A percentile compares a stretch with the other conserved stretches of the same genome.
Conservation (phyloP, 371 early-diverging fungal genomes). For the Nematocida minor region DNA sequence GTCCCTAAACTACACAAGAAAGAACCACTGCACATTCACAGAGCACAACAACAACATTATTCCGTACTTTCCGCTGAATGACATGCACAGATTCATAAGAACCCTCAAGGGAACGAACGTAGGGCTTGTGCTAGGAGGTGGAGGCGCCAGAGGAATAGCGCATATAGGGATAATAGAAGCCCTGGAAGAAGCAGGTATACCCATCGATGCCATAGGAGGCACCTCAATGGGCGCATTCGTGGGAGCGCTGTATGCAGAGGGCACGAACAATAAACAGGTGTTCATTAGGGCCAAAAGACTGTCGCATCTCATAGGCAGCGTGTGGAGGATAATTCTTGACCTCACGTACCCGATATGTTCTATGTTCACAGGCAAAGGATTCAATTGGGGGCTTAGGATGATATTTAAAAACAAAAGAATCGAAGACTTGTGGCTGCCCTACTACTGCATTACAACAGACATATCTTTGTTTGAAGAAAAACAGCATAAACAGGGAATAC, state of each 20-base stretch:
- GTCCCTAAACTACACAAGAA: background rate
- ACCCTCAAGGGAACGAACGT: conserved; percentile 82
- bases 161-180: conserved; percentile 90
- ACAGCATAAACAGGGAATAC: conserved; percentile 78
- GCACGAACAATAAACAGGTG: conserved; percentile 76
- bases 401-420: conserved; percentile 81
- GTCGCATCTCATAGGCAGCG: conserved; percentile 71
- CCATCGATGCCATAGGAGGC: conserved; percentile 87
- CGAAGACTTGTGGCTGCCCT: conserved; percentile 93
- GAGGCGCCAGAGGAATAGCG: conserved; percentile 91
- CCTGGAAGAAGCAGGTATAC: conserved; percentile 91
- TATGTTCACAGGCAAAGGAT: conserved; percentile 71
- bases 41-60: background rate
- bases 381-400: conserved; percentile 87
- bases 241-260: conserved; percentile 83
- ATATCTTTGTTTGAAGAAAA: conserved; percentile 85
- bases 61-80: conserved; percentile 60
- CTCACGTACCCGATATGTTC: conserved; percentile 77
- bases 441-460: conserved; percentile 89
- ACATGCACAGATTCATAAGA: conserved; percentile 76
- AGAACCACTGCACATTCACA: conserved; percentile 8
- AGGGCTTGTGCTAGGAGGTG: conserved; percentile 94
- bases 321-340: conserved; percentile 82
- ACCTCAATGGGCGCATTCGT: conserved; percentile 93
- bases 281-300: conserved; percentile 78